A percentile compares a stretch with the other conserved stretches of the same genome.
Evolutionary conservation across 805 yeast species (phyloP).

Genomic region (Saturnispora zaruensis): DNA sequence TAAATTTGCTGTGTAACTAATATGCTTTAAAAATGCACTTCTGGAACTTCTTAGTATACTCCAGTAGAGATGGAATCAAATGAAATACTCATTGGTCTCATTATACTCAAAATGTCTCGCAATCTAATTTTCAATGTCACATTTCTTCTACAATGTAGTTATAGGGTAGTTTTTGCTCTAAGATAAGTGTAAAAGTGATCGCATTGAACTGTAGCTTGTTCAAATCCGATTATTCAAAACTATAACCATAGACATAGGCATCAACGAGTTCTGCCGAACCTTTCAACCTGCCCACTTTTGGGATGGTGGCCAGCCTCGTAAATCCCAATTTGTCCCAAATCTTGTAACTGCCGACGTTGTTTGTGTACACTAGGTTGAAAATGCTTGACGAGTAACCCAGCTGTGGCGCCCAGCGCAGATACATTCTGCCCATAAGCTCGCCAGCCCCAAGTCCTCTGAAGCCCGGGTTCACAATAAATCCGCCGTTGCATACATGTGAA

Average conservation of each 20-base stretch:
- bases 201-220: too few species aligned
- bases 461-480: constrained; percentile 58
- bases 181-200: too few species aligned
- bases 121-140: too few species aligned
- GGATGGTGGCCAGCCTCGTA: constrained; percentile 65
- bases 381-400: constrained; percentile 78
- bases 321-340: constrained; percentile 85
- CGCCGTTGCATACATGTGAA: constrained; percentile 83
- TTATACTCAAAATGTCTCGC: too few species aligned
- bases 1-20: too few species aligned
- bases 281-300: constrained; percentile 64
- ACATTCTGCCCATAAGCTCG: constrained; percentile 54
- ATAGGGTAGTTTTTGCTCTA: too few species aligned
- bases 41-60: too few species aligned
- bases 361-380: constrained; percentile 78
- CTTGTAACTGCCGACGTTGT: constrained; percentile 63
- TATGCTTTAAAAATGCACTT: too few species aligned
- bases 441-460: constrained; percentile 62
- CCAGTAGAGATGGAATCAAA: too few species aligned
- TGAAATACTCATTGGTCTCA: too few species aligned
- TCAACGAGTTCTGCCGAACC: constrained; percentile 56
- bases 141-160: too few species aligned
- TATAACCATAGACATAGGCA: constrained; percentile 72
- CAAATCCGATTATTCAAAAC: constrained; percentile 20
- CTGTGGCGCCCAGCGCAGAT: constrained; percentile 63